Percentiles rank a stretch among this genome's conserved stretches.
Conservation (phyloP, 1,139 yeast genomes). For the Diutina mesorugosa region DNA sequence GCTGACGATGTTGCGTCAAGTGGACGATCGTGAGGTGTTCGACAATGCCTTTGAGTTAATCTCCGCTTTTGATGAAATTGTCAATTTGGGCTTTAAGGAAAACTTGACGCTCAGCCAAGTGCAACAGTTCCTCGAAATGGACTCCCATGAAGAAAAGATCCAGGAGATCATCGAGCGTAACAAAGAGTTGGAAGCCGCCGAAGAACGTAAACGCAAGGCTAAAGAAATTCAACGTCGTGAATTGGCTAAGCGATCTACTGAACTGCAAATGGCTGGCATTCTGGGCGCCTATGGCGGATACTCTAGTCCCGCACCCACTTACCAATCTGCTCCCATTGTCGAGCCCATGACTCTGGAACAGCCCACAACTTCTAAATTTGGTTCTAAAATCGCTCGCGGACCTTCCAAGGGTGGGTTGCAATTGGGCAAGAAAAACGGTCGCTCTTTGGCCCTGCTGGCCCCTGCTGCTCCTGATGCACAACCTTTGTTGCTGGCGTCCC, state of each 20-base stretch:
- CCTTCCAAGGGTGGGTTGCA: slow-evolving; percentile 47
- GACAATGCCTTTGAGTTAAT: slow-evolving; percentile 80
- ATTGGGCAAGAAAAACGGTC: slow-evolving; percentile 52
- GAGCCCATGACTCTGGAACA: not conserved
- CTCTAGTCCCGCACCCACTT: slow-evolving; percentile 9
- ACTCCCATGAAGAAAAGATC: slow-evolving; percentile 95
- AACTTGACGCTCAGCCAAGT: slow-evolving; percentile 75
- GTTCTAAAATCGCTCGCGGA: slow-evolving; percentile 16
- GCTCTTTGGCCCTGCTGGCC: slow-evolving; percentile 11
- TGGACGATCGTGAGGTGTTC: slow-evolving; percentile 77
- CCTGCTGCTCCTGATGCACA: slow-evolving; percentile 26
- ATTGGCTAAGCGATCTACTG: slow-evolving; percentile 47
- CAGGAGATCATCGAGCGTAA: slow-evolving; percentile 96
- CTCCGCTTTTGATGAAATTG: slow-evolving; percentile 89
- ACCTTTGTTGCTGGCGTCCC: slow-evolving; percentile 7
- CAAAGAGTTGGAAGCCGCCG: slow-evolving; percentile 94
- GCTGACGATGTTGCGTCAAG: slow-evolving; percentile 55
- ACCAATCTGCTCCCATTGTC: not conserved
- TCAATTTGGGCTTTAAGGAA: slow-evolving; percentile 83
- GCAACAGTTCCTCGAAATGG: slow-evolving; percentile 89
- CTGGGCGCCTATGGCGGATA: not conserved
- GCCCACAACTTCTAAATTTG: not conserved
- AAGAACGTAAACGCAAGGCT: slow-evolving; percentile 92
- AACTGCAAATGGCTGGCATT: slow-evolving; percentile 9
- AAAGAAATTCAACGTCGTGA: slow-evolving; percentile 89